Percentiles rank a stretch among this genome's conserved stretches.
phyloP scores from a whole-genome alignment of 2,329 filamentous ascomycete genomes.

The Talaromyces pinophilus region DNA sequence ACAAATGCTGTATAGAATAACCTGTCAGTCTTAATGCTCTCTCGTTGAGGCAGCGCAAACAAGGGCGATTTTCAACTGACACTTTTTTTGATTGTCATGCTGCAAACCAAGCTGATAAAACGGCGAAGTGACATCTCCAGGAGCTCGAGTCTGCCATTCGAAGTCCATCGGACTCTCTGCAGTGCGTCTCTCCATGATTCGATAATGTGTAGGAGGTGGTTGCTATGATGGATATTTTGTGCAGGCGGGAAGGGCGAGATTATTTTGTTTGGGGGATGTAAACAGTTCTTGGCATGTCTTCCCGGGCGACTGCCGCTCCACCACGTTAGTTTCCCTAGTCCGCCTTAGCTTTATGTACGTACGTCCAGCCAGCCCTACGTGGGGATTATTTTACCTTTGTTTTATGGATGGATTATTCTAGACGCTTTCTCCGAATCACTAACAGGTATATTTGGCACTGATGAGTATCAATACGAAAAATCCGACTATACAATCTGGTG shows the following conservation, averaged over 20 bases:
- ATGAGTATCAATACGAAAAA: neutral
- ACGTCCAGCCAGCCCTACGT: neutral
- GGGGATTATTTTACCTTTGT: neutral
- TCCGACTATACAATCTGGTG: constrained; percentile 8
- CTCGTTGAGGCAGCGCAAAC: neutral
- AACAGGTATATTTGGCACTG: constrained; percentile 9
- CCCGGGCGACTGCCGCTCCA: constrained; percentile 11
- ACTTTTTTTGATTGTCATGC: constrained; percentile 46
- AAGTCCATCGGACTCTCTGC: constrained; percentile 55
- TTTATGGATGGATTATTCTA: neutral
- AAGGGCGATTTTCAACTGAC: constrained; percentile 35
- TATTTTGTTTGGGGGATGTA: constrained; percentile 21
- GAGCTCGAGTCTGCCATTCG: constrained; percentile 49
- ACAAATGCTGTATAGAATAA: constrained; percentile 24
- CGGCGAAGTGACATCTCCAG: constrained; percentile 49
- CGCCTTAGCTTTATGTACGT: neutral
- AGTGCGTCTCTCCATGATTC: constrained; percentile 41
- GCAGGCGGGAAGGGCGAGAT: constrained; percentile 15
- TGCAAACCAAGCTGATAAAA: constrained; percentile 51
- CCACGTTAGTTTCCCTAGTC: neutral
- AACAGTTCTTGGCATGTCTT: constrained; percentile 21
- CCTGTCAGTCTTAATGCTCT: constrained; percentile 37
- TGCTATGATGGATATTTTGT: constrained; percentile 22
- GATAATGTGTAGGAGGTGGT: constrained; percentile 22
- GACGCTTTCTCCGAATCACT: neutral